phyloP scores from a whole-genome alignment of 2,329 filamentous ascomycete genomes.

The Plenodomus tracheiphilus region DNA sequence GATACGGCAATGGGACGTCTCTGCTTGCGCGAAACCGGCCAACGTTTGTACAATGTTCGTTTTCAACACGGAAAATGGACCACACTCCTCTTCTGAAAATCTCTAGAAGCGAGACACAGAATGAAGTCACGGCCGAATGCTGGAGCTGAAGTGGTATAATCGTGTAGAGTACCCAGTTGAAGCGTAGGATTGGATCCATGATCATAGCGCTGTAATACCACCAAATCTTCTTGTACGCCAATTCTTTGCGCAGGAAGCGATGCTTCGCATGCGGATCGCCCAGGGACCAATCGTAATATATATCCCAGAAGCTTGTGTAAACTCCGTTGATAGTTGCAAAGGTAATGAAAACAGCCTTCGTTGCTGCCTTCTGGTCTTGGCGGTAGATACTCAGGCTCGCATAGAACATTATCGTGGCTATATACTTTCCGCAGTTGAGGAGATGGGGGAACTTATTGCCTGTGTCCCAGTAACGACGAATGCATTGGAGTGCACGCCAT shows the following conservation, averaged over 20 bases:
- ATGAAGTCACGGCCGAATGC: conserved; percentile 81
- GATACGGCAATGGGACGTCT: conserved; percentile 85
- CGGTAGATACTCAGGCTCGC: conserved; percentile 82
- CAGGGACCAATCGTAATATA: conserved; percentile 96
- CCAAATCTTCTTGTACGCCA: conserved; percentile 78
- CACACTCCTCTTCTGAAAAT: conserved; percentile 85
- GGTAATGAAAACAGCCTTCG: conserved; percentile 73
- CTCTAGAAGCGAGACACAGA: conserved; percentile 77
- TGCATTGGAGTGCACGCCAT: conserved; percentile 87
- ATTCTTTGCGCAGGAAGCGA: conserved; percentile 66
- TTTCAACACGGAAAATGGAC: conserved; percentile 92
- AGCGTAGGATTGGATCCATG: conserved; percentile 81
- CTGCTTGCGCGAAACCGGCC: conserved; percentile 85
- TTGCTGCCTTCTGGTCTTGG: conserved; percentile 63
- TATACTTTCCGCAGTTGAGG: conserved; percentile 90
- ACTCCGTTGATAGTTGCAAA: conserved; percentile 81
- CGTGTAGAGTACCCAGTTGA: conserved; percentile 92
- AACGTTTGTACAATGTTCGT: conserved; percentile 87
- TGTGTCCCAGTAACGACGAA: conserved; percentile 87
- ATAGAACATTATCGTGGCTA: conserved; percentile 79
- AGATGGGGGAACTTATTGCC: conserved; percentile 88
- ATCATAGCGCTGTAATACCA: conserved; percentile 86
- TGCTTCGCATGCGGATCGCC: conserved; percentile 73
- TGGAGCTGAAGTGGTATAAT: conserved; percentile 79
- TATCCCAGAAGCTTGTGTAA: conserved; percentile 88